phyloP scores from a whole-genome alignment of 768 basidiomycete genomes.

The Pisolithus microcarpus region DNA sequence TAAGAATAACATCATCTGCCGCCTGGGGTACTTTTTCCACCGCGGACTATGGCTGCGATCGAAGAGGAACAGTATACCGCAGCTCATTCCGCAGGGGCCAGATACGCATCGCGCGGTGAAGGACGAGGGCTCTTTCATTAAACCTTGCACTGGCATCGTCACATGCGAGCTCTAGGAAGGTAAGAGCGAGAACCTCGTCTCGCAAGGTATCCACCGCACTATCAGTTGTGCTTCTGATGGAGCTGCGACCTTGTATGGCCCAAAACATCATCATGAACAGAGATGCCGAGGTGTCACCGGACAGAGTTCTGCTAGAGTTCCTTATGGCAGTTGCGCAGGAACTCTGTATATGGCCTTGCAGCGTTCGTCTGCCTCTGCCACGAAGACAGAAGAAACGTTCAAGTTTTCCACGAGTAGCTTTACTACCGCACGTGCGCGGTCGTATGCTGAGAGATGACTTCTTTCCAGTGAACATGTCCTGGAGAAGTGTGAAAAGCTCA shows the following conservation, averaged over 20 bases:
- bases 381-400: not conserved
- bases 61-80: constrained; percentile 1
- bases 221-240: not conserved
- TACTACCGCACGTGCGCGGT: not conserved
- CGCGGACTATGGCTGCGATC: not conserved
- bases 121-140: not conserved
- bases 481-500: constrained; percentile 4
- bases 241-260: too few species aligned
- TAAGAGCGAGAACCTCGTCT: not conserved
- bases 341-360: not conserved
- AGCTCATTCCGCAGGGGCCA: not conserved
- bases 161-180: not conserved
- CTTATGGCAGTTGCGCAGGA: not conserved
- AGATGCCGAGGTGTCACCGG: too few species aligned
- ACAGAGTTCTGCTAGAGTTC: too few species aligned
- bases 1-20: too few species aligned
- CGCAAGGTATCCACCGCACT: not conserved
- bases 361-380: not conserved
- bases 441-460: not conserved
- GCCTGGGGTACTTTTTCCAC: not conserved
- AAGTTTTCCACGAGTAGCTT: not conserved
- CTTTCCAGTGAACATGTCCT: constrained; percentile 1
- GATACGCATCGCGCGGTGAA: not conserved
- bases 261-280: not conserved
- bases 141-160: not conserved